Evolutionary conservation across 2,329 filamentous ascomycete species (phyloP), one percentile per base, ranked within the genome.

Genomic region (Fusarium sp.): DNA sequence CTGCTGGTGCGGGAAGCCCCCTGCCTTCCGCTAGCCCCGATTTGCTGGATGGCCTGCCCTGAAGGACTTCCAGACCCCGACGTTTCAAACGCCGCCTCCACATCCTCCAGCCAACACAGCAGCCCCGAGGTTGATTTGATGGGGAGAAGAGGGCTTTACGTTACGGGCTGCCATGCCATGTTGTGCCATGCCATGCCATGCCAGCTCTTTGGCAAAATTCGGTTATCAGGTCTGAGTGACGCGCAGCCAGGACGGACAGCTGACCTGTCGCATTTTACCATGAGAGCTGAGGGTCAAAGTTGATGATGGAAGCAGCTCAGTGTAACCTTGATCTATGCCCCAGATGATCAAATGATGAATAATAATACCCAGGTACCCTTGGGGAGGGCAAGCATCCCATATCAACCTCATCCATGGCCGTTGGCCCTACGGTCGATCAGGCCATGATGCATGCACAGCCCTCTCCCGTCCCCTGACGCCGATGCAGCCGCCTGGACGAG

Each of bases 81-180:
- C 73, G 77, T 78, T 78, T 78, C 68, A 66, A 72, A 74, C 73
- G 67, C 59, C 63, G 68, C 76, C 76, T 78, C 75, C 77, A 77
- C 77, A 76, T 76, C 67, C 39, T 52, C 64, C 56, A 64, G 68
- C 75, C 70, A 73, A 58, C 72, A 48, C 72, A 72, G 43, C 65
- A 41, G 23, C 18, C 68, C 50, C 64, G 75, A 67, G 68, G 34
- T 62, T 75, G 63, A 66, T 57, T 62, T 75, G 63, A 63, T 57
- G 48, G 61, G 56, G 59, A 59, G 56, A 39, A 63, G 23, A 39
- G 32, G 30, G 34, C 63, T 54, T 64, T 50, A 59, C 60, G 39
- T 64, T 50, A 59, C 60, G 39, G 25, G 68, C 25, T 14, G 48
- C 27, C 48, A 52, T 52, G 25, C 25, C 35, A 41, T 27, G 23